These are phyloP conservation scores for Tolypocladium capitatum DNA, from an alignment of 2,329 filamentous ascomycete genomes.

Conservation along the genomic window DNA sequence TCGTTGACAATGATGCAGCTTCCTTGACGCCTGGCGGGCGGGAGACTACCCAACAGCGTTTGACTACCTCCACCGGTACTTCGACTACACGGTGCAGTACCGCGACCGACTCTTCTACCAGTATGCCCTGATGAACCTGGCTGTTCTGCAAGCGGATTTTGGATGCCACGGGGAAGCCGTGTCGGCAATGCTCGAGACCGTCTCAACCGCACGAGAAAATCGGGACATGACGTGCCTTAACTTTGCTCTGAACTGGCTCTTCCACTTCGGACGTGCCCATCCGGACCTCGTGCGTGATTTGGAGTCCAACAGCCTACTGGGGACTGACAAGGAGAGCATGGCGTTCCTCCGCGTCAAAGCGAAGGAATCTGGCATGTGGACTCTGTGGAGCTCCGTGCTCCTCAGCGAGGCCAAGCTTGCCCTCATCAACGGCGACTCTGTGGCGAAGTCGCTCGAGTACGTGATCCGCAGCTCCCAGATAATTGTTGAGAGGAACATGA, in stretches of 20 bases:
- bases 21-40: slow-evolving; percentile 82
- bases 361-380: slow-evolving; percentile 76
- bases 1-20: slow-evolving; percentile 32
- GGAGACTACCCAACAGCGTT: slow-evolving; percentile 85
- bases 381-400: slow-evolving; percentile 68
- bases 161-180: slow-evolving; percentile 82
- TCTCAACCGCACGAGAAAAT: slow-evolving; percentile 87
- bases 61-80: slow-evolving; percentile 85
- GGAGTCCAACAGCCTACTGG: slow-evolving; percentile 60
- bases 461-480: slow-evolving; percentile 74
- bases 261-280: slow-evolving; percentile 82
- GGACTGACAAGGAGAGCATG: slow-evolving; percentile 67
- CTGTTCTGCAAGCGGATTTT: slow-evolving; percentile 89
- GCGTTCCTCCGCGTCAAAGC: slow-evolving; percentile 76
- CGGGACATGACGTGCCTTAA: slow-evolving; percentile 87
- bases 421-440: slow-evolving; percentile 56
- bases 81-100: slow-evolving; percentile 88
- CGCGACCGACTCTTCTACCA: slow-evolving; percentile 80
- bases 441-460: slow-evolving; percentile 55
- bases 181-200: slow-evolving; percentile 88
- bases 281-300: slow-evolving; percentile 59
- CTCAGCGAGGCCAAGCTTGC: slow-evolving; percentile 75
- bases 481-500: slow-evolving; percentile 63
- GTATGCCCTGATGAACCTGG: slow-evolving; percentile 85
- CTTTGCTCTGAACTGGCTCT: slow-evolving; percentile 90